These are phyloP conservation scores for Fusarium lateritium DNA, from an alignment of 2,329 filamentous ascomycete species.

Conservation along the genomic window DNA sequence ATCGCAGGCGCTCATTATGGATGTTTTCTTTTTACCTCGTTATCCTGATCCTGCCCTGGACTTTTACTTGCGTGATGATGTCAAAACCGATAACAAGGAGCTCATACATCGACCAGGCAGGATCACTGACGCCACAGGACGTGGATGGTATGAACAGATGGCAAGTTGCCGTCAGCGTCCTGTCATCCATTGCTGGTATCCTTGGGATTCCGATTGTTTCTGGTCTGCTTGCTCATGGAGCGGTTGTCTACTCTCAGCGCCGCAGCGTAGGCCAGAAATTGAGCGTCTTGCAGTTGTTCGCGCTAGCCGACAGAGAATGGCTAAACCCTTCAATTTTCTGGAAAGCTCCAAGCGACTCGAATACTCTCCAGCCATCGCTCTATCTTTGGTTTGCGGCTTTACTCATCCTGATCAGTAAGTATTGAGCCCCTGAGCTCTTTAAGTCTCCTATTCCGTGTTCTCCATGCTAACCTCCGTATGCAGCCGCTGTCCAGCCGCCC, in stretches of 20 bases:
- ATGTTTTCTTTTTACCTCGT: conserved; percentile 7
- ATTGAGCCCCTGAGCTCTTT: no score
- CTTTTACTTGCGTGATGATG: conserved; percentile 32
- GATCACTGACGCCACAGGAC: neutral
- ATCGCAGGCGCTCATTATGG: neutral
- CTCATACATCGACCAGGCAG: conserved; percentile 25
- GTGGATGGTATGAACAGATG: neutral
- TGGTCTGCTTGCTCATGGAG: conserved; percentile 27
- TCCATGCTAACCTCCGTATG: neutral
- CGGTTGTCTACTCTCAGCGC: conserved; percentile 33
- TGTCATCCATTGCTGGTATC: conserved; percentile 2
- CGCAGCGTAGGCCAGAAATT: conserved; percentile 8
- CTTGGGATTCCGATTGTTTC: conserved; percentile 32
- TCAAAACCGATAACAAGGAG: conserved; percentile 13
- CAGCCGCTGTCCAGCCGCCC: conserved; percentile 25
- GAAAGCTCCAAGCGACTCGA: accelerated
- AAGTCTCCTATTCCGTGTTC: neutral
- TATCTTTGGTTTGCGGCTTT: conserved; percentile 16
- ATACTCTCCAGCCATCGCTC: neutral
- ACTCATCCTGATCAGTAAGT: conserved; percentile 32
- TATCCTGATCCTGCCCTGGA: conserved; percentile 25
- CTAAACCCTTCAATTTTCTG: neutral
- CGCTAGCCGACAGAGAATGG: conserved; percentile 30
- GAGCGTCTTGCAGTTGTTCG: conserved; percentile 21
- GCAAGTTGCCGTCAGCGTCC: neutral